Evolutionary conservation across 306 rosid species (phyloP), one percentile per base, ranked within the genome.

Genomic region (Prunus salicina): DNA sequence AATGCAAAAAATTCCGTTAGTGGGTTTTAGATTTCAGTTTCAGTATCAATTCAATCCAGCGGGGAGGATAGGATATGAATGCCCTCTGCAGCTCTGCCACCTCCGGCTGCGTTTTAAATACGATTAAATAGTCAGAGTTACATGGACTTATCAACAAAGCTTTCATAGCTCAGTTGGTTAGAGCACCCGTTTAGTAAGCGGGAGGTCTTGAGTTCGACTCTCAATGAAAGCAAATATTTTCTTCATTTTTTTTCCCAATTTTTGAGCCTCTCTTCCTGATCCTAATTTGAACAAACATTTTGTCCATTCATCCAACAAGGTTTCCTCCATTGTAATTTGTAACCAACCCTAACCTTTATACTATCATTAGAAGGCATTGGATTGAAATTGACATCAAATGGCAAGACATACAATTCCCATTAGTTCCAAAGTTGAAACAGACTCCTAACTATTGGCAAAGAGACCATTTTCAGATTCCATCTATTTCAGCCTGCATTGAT

Each of bases 161-260:
- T 64, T 64, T 64, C 69, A 34, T 32, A 64, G 27, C 69, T 64
- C 49, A 86, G 87, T 86, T 88, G 91, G 91, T 90, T 88, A 88
- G 91, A 87, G 96, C 91, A 91, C 89, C 90, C 85, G 90, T 88
- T 88, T 85, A 88, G 91, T 91, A 88, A 87, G 96, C 89, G 91
- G 90, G 90, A 88, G 93, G 93, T 88, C 89, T 81, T 88, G 91
- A 90, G 88, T 91, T 88, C 87, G 30, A 91, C 88, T 91, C 89
- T 88, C 90, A 85, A 79, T 84, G 86, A 91, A 84, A 91, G 91
- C 89, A 82, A 0, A 3, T 0, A 3, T 0, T 24, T 27, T 4
- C 27, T 8, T 49, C 2, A 6, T 6, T 28, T 11, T 76, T 19
- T 52, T 19, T 19, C 1, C n/a, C 50, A 7, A 6, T 6, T 38